These are phyloP conservation scores for Vanrija sp. DNA, from an alignment of 1,284 basidiomycete species.

Conservation along the genomic window DNA sequence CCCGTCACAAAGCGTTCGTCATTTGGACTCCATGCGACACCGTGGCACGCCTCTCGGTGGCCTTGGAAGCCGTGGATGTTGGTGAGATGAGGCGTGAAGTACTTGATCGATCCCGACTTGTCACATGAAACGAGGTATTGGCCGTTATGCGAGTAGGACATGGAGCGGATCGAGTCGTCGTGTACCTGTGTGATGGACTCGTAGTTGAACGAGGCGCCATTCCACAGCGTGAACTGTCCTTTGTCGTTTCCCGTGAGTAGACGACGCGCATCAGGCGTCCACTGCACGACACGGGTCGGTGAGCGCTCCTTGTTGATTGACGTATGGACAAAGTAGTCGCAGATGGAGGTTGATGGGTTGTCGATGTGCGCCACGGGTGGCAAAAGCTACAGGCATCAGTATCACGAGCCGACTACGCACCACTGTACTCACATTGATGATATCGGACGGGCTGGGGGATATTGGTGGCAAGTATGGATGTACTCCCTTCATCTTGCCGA, in stretches of 20 bases:
- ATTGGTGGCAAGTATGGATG: conserved; percentile 69
- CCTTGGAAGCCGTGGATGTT: conserved; percentile 91
- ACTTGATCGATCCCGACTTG: conserved; percentile 92
- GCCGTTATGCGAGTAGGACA: conserved; percentile 87
- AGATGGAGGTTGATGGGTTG: conserved; percentile 85
- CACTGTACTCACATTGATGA: conserved; percentile 65
- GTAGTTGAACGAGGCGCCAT: conserved; percentile 98
- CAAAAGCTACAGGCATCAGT: conserved; percentile 60
- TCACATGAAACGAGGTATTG: conserved; percentile 88
- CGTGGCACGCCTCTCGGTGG: conserved; percentile 83
- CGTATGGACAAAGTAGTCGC: conserved; percentile 94
- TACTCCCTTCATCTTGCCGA: conserved; percentile 70
- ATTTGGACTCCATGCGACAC: conserved; percentile 85
- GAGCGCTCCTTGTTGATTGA: conserved; percentile 98
- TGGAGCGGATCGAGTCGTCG: conserved; percentile 85
- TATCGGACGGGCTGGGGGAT: conserved; percentile 74
- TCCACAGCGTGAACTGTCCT: conserved; percentile 98
- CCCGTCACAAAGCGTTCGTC: conserved; percentile 89
- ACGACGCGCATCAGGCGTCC: conserved; percentile 92
- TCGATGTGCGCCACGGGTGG: conserved; percentile 85
- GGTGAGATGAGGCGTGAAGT: conserved; percentile 98
- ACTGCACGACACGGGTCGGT: conserved; percentile 94
- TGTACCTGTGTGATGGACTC: conserved; percentile 98
- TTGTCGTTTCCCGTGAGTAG: conserved; percentile 92
- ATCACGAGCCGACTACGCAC: no score